Evolutionary conservation across 176 grass and related monocot genomes (phyloP), one percentile per base, ranked within the genome.

Genomic region (Cymbopogon citratus): DNA sequence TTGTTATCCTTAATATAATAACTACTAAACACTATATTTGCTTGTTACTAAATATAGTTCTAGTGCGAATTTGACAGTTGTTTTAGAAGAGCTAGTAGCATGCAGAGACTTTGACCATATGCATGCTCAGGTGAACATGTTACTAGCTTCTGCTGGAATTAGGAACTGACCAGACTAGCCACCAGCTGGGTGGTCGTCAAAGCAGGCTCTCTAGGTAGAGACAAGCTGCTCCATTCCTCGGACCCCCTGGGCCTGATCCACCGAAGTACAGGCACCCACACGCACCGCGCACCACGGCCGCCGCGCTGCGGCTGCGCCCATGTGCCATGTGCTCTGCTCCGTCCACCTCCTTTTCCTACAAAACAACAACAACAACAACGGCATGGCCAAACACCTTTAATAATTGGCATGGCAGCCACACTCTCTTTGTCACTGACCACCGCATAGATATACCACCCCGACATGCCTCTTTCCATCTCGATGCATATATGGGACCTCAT

Each of bases 221-320:
- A 83, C 73, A 88, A 85, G 82, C 34, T 59, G 80, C 83, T 64
- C 76, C 74, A 56, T 83, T 75, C 81, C 57, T 87, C 81, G 85
- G 81, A 84, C 81, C 65, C 78, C 71, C 69, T 48, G 26, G 29
- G 18, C 38, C 46, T 24, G 81, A 84, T 87, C 85, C 73, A 73
- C 84, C 69, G 19, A 85, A 87, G 86, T 91, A 83, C 81, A 88
- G 40, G 38, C 71, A 2, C 41, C 12, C 57, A 4, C 61, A 45
- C 59, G 6, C 12, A 2, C 63, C 12, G 33, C 28, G 9, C 24
- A 60, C 6, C 74, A 40, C 66, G 49, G 27, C 19, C 66, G 35
- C 10, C 10, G 48, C 46, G 15, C 46, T 15, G 15, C n/a, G 21
- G 21, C 15, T 7, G 39, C 59, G 31, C 34, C 76, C 77, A 85